phyloP scores from a whole-genome alignment of 495 filamentous ascomycete species.

The Geoglossum glabrum region DNA sequence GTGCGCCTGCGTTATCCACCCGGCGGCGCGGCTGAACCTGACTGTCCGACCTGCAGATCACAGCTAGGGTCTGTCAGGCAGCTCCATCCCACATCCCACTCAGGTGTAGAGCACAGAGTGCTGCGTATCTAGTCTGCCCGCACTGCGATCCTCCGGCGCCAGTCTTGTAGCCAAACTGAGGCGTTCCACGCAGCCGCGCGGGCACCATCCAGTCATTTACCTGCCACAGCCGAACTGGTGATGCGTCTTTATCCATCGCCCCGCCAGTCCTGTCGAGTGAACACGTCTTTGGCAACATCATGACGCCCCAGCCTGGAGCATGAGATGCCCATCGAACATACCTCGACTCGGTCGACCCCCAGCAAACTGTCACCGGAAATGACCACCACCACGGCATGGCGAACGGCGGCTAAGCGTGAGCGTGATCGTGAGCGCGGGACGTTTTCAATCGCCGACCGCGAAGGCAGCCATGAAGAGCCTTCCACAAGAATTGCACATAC shows the following conservation, averaged over 20 bases:
- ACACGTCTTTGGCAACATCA: not conserved
- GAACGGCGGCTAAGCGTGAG: not conserved
- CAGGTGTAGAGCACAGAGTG: too few species aligned
- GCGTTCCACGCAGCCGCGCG: too few species aligned
- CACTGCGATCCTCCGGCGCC: too few species aligned
- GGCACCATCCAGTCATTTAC: too few species aligned
- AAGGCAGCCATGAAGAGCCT: not conserved
- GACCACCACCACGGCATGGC: not conserved
- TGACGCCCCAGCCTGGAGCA: not conserved
- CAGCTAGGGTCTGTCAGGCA: too few species aligned
- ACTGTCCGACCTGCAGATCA: too few species aligned
- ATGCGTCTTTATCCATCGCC: not conserved
- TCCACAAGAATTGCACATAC: slow-evolving; percentile 44
- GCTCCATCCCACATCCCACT: too few species aligned
- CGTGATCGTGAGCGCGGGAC: not conserved
- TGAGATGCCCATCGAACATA: not conserved
- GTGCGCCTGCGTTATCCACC: too few species aligned
- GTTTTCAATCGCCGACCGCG: not conserved
- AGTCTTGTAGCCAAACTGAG: too few species aligned
- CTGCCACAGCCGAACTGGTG: not conserved
- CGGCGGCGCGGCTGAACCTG: too few species aligned
- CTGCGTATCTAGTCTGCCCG: too few species aligned
- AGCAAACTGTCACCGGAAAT: not conserved
- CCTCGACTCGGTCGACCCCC: not conserved
- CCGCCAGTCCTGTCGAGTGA: not conserved